These are phyloP conservation scores for Lithospermum erythrorhizon DNA, from an alignment of 257 asterid species.

Conservation along the genomic window DNA sequence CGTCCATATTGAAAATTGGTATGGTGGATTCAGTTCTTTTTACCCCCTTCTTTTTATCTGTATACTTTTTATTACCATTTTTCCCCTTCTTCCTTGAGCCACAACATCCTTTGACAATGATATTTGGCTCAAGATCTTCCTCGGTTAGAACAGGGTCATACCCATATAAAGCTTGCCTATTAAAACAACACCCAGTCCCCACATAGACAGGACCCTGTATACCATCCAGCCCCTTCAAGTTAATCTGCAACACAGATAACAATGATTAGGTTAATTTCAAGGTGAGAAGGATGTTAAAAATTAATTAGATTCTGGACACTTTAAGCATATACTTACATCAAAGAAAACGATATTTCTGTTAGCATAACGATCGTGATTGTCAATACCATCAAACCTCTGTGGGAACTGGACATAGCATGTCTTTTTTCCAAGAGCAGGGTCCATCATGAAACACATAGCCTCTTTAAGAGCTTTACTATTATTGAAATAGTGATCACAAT, in stretches of 20 bases:
- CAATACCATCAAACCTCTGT: slow-evolving; percentile 69
- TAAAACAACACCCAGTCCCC: slow-evolving; percentile 50
- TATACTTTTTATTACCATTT: slow-evolving; percentile 28
- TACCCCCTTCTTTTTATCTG: slow-evolving; percentile 24
- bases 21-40: slow-evolving; percentile 34
- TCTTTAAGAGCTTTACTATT: slow-evolving; percentile 70
- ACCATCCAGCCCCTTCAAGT: slow-evolving; percentile 50
- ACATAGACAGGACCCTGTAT: slow-evolving; percentile 55
- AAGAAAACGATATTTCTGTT: slow-evolving; percentile 61
- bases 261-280: background rate
- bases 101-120: slow-evolving; percentile 54
- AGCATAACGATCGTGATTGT: slow-evolving; percentile 63
- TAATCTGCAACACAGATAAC: slow-evolving; percentile 25
- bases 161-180: slow-evolving; percentile 41
- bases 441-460: slow-evolving; percentile 71
- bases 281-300: background rate
- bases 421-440: slow-evolving; percentile 49
- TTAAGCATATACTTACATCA: slow-evolving; percentile 27
- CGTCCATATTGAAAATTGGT: slow-evolving; percentile 35
- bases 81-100: slow-evolving; percentile 46
- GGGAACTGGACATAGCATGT: slow-evolving; percentile 70
- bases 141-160: slow-evolving; percentile 49
- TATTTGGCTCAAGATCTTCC: slow-evolving; percentile 52
- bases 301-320: too few species aligned
- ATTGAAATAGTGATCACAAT: slow-evolving; percentile 69